Percentiles rank a stretch among this genome's conserved stretches.
Evolutionary conservation across 202 grass and related monocot species (phyloP).

Genomic region (Setaria italica): DNA sequence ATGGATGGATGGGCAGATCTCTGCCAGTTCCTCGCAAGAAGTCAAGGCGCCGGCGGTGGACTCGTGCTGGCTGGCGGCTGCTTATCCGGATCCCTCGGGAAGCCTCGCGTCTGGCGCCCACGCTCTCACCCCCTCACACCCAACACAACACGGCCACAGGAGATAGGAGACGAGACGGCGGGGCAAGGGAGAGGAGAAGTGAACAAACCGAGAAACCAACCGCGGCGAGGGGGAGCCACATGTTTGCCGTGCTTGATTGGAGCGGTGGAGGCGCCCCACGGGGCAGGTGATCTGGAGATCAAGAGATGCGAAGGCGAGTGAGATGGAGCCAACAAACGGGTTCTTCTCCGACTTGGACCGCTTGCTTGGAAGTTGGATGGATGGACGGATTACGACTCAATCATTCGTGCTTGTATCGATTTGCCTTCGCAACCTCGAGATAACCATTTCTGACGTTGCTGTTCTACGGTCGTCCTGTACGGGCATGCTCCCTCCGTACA

Average conservation of each 20-base stretch:
- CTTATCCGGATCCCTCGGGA: constrained; percentile 30
- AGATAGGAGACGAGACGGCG: background rate
- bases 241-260: constrained; percentile 1
- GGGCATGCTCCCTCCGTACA: background rate
- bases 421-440: constrained; percentile 7
- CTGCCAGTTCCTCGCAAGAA: constrained; percentile 18
- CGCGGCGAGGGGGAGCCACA: constrained; percentile 19
- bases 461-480: background rate
- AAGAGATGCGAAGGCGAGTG: background rate
- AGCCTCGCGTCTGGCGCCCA: background rate
- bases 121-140: background rate
- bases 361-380: background rate
- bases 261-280: background rate
- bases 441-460: background rate
- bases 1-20: background rate
- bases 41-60: constrained; percentile 36
- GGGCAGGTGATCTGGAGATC: constrained; percentile 25
- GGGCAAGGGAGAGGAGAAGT: background rate
- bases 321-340: background rate
- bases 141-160: background rate
- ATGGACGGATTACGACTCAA: background rate
- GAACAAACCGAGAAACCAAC: background rate
- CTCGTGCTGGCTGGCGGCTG: background rate
- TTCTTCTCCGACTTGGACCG: constrained; percentile 4
- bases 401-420: constrained; percentile 30